phyloP scores from a whole-genome alignment of 2,329 filamentous ascomycete genomes.

The Cladosporium sp. region DNA sequence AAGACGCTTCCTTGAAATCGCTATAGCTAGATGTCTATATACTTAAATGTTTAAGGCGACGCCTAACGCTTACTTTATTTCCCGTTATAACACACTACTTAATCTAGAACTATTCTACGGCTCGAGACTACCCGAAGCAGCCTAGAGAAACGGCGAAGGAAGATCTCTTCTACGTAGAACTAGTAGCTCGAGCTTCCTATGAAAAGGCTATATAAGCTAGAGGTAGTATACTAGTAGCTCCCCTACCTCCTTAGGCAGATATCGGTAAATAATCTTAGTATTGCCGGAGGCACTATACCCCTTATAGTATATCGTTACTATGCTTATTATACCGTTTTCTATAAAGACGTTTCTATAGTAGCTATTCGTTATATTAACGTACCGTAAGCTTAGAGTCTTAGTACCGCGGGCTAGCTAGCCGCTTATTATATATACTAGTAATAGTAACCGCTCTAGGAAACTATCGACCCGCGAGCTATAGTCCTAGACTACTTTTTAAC shows the following conservation, averaged over 20 bases:
- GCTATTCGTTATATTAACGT: constrained; percentile 14
- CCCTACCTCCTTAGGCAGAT: constrained; percentile 17
- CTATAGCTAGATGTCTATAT: not conserved
- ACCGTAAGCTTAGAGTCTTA: constrained; percentile 15
- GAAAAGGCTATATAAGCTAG: constrained; percentile 13
- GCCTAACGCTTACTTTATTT: not conserved
- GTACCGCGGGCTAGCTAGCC: constrained; percentile 19
- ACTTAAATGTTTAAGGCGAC: not conserved
- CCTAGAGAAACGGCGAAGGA: not conserved
- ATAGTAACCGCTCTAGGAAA: constrained; percentile 16
- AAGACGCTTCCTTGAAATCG: not conserved
- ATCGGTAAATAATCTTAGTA: constrained; percentile 22
- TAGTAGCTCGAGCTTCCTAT: not conserved
- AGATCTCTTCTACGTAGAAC: not conserved
- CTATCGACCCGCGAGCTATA: not conserved
- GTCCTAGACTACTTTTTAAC: not conserved
- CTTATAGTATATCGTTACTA: constrained; percentile 21
- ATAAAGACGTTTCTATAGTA: constrained; percentile 17
- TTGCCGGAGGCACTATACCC: constrained; percentile 14
- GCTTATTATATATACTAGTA: constrained; percentile 18
- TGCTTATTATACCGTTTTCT: constrained; percentile 16
- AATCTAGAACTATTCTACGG: not conserved
- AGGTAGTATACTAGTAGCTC: constrained; percentile 18
- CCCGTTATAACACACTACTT: not conserved
- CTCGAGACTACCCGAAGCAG: not conserved